Percentiles rank a stretch among this genome's conserved stretches.
These are phyloP conservation scores for Tricholoma sp. DNA, from an alignment of 768 basidiomycete species.

Conservation along the genomic window DNA sequence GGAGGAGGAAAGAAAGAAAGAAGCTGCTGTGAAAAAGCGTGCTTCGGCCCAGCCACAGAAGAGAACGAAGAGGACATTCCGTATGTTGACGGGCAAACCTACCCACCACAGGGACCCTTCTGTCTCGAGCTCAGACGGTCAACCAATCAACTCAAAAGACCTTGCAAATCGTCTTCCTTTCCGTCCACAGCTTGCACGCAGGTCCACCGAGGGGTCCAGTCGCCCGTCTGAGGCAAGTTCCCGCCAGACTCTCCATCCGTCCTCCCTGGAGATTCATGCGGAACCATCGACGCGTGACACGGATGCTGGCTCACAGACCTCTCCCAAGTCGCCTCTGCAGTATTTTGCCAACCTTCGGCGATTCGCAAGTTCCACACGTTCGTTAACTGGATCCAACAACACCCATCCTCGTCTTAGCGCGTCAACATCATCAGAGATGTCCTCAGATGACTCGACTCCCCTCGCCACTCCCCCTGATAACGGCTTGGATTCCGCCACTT, in stretches of 20 bases:
- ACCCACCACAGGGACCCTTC: conserved; percentile 7
- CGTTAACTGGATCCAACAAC: conserved; percentile 27
- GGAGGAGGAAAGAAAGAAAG: conserved; percentile 22
- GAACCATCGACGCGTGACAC: neutral
- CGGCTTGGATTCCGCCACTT: conserved; percentile 28
- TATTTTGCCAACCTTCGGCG: conserved; percentile 48
- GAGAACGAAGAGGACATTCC: conserved; percentile 13
- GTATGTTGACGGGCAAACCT: conserved; percentile 10
- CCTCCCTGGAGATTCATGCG: neutral
- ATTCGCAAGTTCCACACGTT: conserved; percentile 37
- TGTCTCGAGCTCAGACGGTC: neutral
- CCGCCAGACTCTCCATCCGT: neutral
- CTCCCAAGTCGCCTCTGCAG: conserved; percentile 46
- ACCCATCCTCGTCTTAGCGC: conserved; percentile 52
- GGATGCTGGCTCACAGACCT: conserved; percentile 35
- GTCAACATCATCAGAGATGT: conserved; percentile 54
- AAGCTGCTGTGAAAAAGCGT: conserved; percentile 18
- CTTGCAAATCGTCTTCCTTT: neutral
- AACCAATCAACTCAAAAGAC: neutral
- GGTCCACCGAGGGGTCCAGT: neutral
- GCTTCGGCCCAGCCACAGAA: conserved; percentile 18
- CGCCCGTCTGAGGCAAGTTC: conserved; percentile 1
- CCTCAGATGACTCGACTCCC: conserved; percentile 62
- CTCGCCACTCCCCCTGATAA: conserved; percentile 56
- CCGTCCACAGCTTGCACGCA: neutral